A percentile compares a stretch with the other conserved stretches of the same genome.
phyloP scores from a whole-genome alignment of 208 protist genomes.

The Trichomonas gallinae region DNA sequence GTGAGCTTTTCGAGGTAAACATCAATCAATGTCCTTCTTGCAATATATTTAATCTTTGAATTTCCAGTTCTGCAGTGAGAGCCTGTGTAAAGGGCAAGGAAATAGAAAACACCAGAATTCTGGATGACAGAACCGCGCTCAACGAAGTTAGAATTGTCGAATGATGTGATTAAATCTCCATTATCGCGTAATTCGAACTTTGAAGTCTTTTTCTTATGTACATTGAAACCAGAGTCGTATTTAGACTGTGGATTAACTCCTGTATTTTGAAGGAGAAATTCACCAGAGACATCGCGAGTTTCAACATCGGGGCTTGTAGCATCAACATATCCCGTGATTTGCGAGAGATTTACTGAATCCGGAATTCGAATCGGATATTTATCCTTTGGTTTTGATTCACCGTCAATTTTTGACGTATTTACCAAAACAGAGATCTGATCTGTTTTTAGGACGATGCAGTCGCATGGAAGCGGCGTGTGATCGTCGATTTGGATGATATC shows the following conservation, averaged over 20 bases:
- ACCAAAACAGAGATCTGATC: background rate
- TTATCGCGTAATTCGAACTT: background rate
- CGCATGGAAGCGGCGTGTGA: background rate
- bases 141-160: background rate
- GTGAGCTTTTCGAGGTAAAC: background rate
- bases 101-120: background rate
- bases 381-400: background rate
- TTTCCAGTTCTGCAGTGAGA: background rate
- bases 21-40: background rate
- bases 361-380: background rate
- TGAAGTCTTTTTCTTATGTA: background rate
- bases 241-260: background rate
- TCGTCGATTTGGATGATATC: background rate
- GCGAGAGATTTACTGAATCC: background rate
- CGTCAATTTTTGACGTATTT: background rate
- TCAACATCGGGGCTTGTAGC: background rate
- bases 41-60: background rate
- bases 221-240: background rate
- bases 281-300: background rate
- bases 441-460: background rate
- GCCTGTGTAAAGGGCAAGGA: background rate
- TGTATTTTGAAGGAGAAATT: background rate
- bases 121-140: background rate
- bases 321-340: background rate
- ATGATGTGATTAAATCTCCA: background rate